phyloP scores from a whole-genome alignment of 1,139 yeast species.

The Kodamaea sp. region DNA sequence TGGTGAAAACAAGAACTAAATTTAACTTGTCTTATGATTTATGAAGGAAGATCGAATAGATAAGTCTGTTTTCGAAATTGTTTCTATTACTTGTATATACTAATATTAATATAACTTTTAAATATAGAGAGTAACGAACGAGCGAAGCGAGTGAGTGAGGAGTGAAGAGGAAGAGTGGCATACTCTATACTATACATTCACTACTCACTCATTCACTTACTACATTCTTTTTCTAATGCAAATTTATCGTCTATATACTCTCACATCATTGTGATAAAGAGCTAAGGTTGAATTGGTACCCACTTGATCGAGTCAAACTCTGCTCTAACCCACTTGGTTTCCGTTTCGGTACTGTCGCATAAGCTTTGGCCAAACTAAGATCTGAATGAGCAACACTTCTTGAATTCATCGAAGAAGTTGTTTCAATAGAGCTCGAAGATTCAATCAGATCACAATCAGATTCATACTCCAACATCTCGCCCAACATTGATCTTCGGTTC shows the following conservation, averaged over 20 bases:
- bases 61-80: slow-evolving; percentile 4
- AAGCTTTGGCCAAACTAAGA: slow-evolving; percentile 18
- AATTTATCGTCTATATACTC: slow-evolving; percentile 17
- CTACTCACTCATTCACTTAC: no score
- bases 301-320: slow-evolving; percentile 20
- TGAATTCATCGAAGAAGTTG: background rate
- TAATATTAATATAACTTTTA: no score
- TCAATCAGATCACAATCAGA: slow-evolving; percentile 27
- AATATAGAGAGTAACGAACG: no score
- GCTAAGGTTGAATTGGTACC: slow-evolving; percentile 13
- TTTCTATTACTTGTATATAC: slow-evolving; percentile 12
- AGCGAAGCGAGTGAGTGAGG: no score
- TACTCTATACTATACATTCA: no score
- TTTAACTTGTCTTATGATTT: background rate
- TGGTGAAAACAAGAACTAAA: slow-evolving; percentile 43
- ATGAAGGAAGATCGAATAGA: background rate
- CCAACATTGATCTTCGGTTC: slow-evolving; percentile 42
- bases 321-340: slow-evolving; percentile 2
- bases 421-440: slow-evolving; percentile 6
- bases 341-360: slow-evolving; percentile 17
- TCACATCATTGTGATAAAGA: slow-evolving; percentile 9
- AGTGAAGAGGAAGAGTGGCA: no score
- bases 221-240: no score
- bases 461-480: slow-evolving; percentile 46
- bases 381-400: slow-evolving; percentile 13